phyloP scores from a whole-genome alignment of 2,329 filamentous ascomycete species.

The Rutstroemia sp. region DNA sequence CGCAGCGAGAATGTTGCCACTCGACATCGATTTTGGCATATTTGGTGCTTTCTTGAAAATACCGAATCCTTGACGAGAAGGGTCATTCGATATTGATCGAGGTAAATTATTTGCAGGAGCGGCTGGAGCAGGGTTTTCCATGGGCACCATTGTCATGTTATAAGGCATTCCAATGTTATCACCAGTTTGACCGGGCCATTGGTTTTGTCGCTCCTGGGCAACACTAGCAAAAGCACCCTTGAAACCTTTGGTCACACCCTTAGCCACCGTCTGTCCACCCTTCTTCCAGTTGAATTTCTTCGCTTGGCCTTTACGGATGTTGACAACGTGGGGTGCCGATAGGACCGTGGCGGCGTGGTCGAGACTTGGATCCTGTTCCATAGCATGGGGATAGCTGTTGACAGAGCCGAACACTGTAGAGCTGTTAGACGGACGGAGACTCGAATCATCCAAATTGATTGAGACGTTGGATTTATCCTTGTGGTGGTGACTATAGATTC shows the following conservation, averaged over 20 bases:
- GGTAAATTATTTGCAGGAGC: slow-evolving; percentile 20
- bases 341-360: slow-evolving; percentile 27
- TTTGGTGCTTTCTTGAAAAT: slow-evolving; percentile 51
- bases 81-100: slow-evolving; percentile 23
- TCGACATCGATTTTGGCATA: slow-evolving; percentile 44
- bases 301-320: slow-evolving; percentile 80
- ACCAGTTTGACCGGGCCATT: slow-evolving; percentile 45
- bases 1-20: slow-evolving; percentile 31
- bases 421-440: slow-evolving; percentile 33
- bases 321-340: slow-evolving; percentile 76
- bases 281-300: slow-evolving; percentile 99
- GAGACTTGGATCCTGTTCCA: slow-evolving; percentile 29
- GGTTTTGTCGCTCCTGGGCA: slow-evolving; percentile 47
- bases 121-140: slow-evolving; percentile 35
- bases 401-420: slow-evolving; percentile 29
- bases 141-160: slow-evolving; percentile 54
- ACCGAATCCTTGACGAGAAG: slow-evolving; percentile 41
- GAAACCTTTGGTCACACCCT: slow-evolving; percentile 88
- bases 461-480: slow-evolving; percentile 40
- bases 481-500: slow-evolving; percentile 49
- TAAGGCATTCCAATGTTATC: slow-evolving; percentile 66
- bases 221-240: slow-evolving; percentile 68
- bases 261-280: slow-evolving; percentile 85
- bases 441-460: slow-evolving; percentile 26
- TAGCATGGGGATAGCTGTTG: slow-evolving; percentile 26